Percentiles rank a stretch among this genome's conserved stretches.
phyloP scores from a whole-genome alignment of 768 basidiomycete species.

The Holtermannia corniformis region DNA sequence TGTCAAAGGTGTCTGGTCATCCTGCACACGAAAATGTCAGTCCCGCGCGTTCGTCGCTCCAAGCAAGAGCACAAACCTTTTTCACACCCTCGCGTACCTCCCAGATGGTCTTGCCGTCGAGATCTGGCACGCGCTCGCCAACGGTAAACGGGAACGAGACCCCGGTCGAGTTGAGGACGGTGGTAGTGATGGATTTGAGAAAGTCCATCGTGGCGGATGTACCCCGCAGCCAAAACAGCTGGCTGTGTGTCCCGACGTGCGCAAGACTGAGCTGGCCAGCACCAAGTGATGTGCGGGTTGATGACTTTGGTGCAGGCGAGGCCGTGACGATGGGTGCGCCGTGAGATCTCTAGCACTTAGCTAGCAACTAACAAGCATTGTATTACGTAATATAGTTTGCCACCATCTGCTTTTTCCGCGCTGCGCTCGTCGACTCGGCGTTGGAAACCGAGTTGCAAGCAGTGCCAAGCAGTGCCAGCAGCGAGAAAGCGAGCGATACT shows the following conservation, averaged over 20 bases:
- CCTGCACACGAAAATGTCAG: conserved; percentile 48
- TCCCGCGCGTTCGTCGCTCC: neutral
- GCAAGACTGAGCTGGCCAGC: too few relatives aligned
- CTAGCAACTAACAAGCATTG: too few relatives aligned
- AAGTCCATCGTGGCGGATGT: conserved; percentile 79
- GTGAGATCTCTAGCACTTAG: too few relatives aligned
- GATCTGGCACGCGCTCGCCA: conserved; percentile 58
- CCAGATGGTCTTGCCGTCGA: conserved; percentile 67
- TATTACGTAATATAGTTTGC: too few relatives aligned
- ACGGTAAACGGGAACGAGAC: conserved; percentile 79
- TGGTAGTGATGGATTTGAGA: conserved; percentile 44
- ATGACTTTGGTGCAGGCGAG: neutral
- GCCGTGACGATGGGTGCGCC: too few relatives aligned
- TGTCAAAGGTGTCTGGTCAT: conserved; percentile 74
- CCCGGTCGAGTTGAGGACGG: conserved; percentile 86
- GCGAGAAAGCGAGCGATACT: too few relatives aligned
- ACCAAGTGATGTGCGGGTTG: too few relatives aligned
- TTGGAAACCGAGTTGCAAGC: too few relatives aligned
- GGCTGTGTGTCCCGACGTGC: neutral
- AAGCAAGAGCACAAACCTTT: conserved; percentile 50
- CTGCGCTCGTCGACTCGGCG: too few relatives aligned
- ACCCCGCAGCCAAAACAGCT: conserved; percentile 48
- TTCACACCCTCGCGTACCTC: conserved; percentile 78
- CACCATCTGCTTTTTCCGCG: too few relatives aligned
- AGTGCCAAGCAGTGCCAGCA: too few relatives aligned